Percentiles rank a stretch among this genome's conserved stretches.
These are phyloP conservation scores for Kitagawia praeruptora DNA, from an alignment of 129 eudicot species.

Conservation along the genomic window DNA sequence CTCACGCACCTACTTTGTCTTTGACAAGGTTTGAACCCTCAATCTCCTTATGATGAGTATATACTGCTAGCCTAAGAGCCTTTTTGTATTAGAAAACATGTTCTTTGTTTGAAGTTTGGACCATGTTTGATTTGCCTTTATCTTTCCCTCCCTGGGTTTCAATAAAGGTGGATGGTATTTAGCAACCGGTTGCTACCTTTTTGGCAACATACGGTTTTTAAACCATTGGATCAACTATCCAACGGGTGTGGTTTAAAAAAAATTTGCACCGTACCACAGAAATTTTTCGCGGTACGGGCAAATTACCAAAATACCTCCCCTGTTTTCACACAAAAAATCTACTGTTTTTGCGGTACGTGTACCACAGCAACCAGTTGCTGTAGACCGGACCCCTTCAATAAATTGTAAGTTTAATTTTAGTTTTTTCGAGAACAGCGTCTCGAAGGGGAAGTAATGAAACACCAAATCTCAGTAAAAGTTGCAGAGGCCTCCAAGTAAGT, in stretches of 20 bases:
- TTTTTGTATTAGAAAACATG: not conserved
- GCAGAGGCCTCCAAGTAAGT: conserved; percentile 1
- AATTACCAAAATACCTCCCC: no score
- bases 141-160: not conserved
- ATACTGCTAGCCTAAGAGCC: not conserved
- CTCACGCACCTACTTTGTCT: not conserved
- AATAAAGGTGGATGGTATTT: no score
- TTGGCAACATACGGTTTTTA: no score
- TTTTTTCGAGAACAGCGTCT: not conserved
- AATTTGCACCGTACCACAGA: no score
- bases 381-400: no score
- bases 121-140: not conserved
- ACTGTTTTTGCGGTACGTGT: no score
- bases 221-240: no score
- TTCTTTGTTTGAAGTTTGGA: not conserved
- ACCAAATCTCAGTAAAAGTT: not conserved
- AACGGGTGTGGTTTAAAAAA: no score
- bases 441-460: not conserved
- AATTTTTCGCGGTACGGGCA: no score
- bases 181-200: no score
- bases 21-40: not conserved
- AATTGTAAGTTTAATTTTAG: not conserved
- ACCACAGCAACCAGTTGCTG: no score
- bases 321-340: no score
- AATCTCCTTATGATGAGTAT: not conserved